Percentiles rank a stretch among this genome's conserved stretches.
These are phyloP conservation scores for Pseudocercospora fijiensis DNA, from an alignment of 2,329 filamentous ascomycete genomes.

Conservation along the genomic window DNA sequence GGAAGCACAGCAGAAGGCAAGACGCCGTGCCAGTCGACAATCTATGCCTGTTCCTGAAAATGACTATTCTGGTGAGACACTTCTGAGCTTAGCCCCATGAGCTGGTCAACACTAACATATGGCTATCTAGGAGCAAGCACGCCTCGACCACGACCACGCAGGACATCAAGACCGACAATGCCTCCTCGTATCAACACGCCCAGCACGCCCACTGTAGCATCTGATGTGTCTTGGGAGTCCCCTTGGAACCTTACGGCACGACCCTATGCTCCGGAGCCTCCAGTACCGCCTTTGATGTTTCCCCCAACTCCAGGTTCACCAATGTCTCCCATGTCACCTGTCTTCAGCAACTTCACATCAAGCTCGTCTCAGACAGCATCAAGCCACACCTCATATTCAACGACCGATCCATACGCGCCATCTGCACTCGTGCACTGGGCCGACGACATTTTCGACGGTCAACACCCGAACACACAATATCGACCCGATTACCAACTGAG, in stretches of 20 bases:
- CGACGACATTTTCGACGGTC: constrained; percentile 46
- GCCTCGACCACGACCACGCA: constrained; percentile 18
- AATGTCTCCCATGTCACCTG: constrained; percentile 39
- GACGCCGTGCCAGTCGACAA: constrained; percentile 1
- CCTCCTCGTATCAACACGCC: constrained; percentile 20
- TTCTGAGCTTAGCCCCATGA: background rate
- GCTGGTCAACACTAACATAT: constrained; percentile 1
- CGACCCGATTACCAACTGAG: constrained; percentile 26
- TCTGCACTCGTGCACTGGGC: constrained; percentile 43
- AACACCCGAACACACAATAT: constrained; percentile 42
- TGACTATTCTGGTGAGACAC: constrained; percentile 9
- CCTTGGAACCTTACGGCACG: background rate
- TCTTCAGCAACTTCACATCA: constrained; percentile 38
- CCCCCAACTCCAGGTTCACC: constrained; percentile 37
- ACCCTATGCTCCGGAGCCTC: constrained; percentile 14
- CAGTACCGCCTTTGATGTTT: constrained; percentile 1
- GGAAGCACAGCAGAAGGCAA: constrained; percentile 18
- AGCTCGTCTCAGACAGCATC: constrained; percentile 44
- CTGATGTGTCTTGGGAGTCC: constrained; percentile 18
- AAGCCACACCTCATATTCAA: constrained; percentile 34
- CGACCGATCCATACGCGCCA: constrained; percentile 20
- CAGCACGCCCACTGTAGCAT: constrained; percentile 19
- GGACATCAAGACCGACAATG: constrained; percentile 13
- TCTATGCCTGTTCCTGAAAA: background rate
- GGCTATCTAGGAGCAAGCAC: constrained; percentile 22